phyloP scores from a whole-genome alignment of 805 yeast species.

The Kuraishia ogatae region DNA sequence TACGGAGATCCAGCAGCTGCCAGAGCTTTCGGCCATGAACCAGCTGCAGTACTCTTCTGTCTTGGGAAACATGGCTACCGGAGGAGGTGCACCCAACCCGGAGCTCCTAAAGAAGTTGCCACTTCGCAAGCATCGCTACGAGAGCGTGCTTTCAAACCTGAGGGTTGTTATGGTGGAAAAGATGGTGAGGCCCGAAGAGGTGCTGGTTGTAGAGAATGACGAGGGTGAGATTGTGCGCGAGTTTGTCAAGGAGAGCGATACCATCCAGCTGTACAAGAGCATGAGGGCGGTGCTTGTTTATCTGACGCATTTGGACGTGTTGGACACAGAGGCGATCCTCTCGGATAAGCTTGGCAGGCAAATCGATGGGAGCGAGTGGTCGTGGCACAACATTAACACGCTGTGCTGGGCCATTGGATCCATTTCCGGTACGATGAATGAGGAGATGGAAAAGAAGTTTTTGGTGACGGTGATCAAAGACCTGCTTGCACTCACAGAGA shows the following conservation, averaged over 20 bases:
- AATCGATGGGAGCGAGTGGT: slow-evolving; percentile 96
- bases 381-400: slow-evolving; percentile 96
- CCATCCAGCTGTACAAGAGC: slow-evolving; percentile 89
- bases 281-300: slow-evolving; percentile 95
- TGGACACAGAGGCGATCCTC: slow-evolving; percentile 92
- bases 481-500: slow-evolving; percentile 82
- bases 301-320: slow-evolving; percentile 89
- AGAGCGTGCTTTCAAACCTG: slow-evolving; percentile 69
- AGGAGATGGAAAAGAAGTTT: slow-evolving; percentile 92
- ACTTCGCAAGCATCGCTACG: slow-evolving; percentile 77
- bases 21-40: slow-evolving; percentile 71
- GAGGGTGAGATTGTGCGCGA: slow-evolving; percentile 99
- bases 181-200: slow-evolving; percentile 99
- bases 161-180: slow-evolving; percentile 92
- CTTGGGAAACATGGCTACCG: slow-evolving; percentile 11
- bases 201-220: slow-evolving; percentile 91
- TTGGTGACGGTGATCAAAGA: slow-evolving; percentile 91
- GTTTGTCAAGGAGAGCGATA: slow-evolving; percentile 93
- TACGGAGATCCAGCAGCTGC: slow-evolving; percentile 77
- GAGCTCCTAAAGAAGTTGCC: slow-evolving; percentile 68
- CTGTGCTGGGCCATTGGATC: slow-evolving; percentile 99
- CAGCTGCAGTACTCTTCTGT: slow-evolving; percentile 45
- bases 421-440: slow-evolving; percentile 97
- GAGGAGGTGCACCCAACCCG: slow-evolving; percentile 85
- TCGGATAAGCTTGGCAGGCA: slow-evolving; percentile 84